These are phyloP conservation scores for Emericellopsis cladophorae DNA, from an alignment of 2,329 filamentous ascomycete species.

Conservation along the genomic window DNA sequence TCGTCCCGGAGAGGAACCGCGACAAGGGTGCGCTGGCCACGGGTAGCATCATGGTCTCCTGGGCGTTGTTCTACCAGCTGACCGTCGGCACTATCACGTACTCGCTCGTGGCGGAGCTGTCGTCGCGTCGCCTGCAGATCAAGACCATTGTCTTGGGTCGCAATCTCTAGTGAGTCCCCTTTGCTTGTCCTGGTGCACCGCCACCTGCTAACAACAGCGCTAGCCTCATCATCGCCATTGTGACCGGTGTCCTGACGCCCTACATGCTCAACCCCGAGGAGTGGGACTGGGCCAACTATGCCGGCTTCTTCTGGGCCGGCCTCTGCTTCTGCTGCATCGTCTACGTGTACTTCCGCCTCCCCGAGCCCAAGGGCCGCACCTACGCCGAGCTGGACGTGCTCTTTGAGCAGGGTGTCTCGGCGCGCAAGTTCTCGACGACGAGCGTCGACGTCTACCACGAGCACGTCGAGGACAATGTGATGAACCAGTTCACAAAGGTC, in stretches of 20 bases:
- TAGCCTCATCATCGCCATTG: constrained; percentile 68
- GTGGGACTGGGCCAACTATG: constrained; percentile 81
- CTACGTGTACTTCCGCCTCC: constrained; percentile 47
- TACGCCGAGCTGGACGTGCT: constrained; percentile 80
- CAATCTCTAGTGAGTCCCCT: constrained; percentile 48
- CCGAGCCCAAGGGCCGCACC: constrained; percentile 66
- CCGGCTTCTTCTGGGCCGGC: constrained; percentile 80
- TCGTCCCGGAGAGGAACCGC: constrained; percentile 50
- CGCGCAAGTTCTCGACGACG: constrained; percentile 57
- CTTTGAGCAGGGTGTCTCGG: constrained; percentile 61
- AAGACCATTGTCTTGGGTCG: constrained; percentile 84
- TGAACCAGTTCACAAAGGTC: constrained; percentile 33
- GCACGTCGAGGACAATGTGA: constrained; percentile 30
- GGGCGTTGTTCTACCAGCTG: constrained; percentile 74
- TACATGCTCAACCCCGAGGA: constrained; percentile 85
- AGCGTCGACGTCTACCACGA: constrained; percentile 44
- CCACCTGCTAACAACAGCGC: constrained; percentile 1
- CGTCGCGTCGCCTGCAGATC: constrained; percentile 71
- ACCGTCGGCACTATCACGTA: constrained; percentile 85
- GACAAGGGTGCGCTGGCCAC: constrained; percentile 58
- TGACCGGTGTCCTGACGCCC: constrained; percentile 71
- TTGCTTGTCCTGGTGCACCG: background rate
- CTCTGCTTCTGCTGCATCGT: constrained; percentile 71
- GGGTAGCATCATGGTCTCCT: constrained; percentile 73
- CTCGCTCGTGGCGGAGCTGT: constrained; percentile 75